Conservation (phyloP, 805 yeast species). For the Zygotorulaspora danielsina region DNA sequence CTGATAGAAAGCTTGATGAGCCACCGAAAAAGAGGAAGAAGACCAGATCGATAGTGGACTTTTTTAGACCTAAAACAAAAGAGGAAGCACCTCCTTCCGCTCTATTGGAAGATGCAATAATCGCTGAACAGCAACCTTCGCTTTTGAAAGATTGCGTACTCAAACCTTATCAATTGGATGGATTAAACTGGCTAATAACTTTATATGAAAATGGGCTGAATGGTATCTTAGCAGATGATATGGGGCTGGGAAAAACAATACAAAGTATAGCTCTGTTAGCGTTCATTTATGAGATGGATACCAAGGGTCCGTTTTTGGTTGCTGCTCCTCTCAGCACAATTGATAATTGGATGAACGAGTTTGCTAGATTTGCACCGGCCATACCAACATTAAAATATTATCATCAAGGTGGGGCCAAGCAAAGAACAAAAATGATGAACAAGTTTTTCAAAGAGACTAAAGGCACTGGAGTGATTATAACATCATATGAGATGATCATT, state of each 20-base stretch:
- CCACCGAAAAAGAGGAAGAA: conserved; percentile 23
- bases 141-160: conserved; percentile 53
- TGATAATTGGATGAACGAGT: conserved; percentile 78
- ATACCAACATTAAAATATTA: conserved; percentile 59
- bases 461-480: conserved; percentile 54
- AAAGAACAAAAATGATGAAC: conserved; percentile 32
- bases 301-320: conserved; percentile 71
- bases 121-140: conserved; percentile 48
- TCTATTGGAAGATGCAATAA: conserved; percentile 15
- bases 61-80: conserved; percentile 19
- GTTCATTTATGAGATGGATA: conserved; percentile 71
- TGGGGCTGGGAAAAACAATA: conserved; percentile 94
- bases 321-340: conserved; percentile 83
- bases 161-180: conserved; percentile 84
- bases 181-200: conserved; percentile 85
- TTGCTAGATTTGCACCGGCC: conserved; percentile 66
- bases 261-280: conserved; percentile 80
- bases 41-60: conserved; percentile 21
- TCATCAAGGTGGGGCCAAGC: conserved; percentile 52
- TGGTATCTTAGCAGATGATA: conserved; percentile 94
- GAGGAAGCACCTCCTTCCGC: conserved; percentile 7
- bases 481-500: conserved; percentile 78
- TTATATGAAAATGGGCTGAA: conserved; percentile 89
- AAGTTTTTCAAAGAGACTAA: conserved; percentile 40
- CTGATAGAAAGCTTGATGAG: conserved; percentile 19